These are phyloP conservation scores for Geotrichum siamense DNA, from an alignment of 1,139 yeast genomes.

Conservation along the genomic window DNA sequence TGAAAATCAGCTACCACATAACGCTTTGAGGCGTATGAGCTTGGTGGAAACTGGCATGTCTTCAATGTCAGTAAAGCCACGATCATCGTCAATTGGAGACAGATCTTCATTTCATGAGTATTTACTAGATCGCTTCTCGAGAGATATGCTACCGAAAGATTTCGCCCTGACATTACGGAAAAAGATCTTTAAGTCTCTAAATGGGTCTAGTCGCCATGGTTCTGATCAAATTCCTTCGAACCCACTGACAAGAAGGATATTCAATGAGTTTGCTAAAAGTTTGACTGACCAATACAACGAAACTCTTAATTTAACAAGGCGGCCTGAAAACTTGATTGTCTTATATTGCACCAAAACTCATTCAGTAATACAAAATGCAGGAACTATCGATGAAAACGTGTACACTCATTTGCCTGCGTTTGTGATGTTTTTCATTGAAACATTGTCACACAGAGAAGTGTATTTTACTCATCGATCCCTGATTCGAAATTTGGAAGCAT, in stretches of 20 bases:
- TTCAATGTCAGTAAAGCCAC: neutral
- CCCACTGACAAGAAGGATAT: conserved; percentile 5
- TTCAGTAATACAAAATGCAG: neutral
- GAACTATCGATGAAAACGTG: neutral
- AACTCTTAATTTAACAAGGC: conserved; percentile 3
- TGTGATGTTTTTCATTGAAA: conserved; percentile 7
- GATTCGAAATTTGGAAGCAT: conserved; percentile 10
- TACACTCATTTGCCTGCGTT: conserved; percentile 6
- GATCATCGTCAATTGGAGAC: neutral
- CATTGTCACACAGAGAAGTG: conserved; percentile 8
- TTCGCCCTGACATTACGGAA: conserved; percentile 6
- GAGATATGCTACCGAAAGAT: conserved; percentile 8
- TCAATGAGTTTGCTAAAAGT: neutral
- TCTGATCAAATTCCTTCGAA: neutral
- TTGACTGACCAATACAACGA: conserved; percentile 10
- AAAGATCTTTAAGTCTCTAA: neutral
- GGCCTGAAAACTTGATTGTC: conserved; percentile 12
- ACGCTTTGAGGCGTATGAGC: neutral
- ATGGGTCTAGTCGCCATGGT: neutral
- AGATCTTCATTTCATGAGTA: neutral
- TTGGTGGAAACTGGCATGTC: neutral
- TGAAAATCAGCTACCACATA: neutral
- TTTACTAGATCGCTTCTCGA: conserved; percentile 1
- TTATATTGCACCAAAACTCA: conserved; percentile 9
- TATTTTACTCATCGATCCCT: conserved; percentile 10